Base-by-base conservation (phyloP, 2,329 filamentous ascomycete genomes). In the Sphaerulina populicola region DNA sequence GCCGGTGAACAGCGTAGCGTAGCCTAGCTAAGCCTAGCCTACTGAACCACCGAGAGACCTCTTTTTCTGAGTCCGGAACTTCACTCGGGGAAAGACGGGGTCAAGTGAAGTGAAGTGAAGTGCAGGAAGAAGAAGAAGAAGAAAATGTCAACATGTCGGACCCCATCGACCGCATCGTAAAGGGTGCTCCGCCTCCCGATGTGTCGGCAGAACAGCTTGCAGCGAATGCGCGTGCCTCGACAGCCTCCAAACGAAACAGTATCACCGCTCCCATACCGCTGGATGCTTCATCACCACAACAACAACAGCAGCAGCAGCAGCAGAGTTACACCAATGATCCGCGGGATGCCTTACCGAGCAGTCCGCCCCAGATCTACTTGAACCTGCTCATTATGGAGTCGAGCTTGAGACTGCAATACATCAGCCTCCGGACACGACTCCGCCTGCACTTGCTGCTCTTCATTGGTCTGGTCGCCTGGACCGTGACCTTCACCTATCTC, bases 341-440 rank as follows among this genome's bases (percentile, higher is more conserved):
- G 27, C 79, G 91, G 56, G 83, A 82, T 62, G 82, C 84, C 55
- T 81, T 91, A 12, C 90, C 90, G n/a, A 91, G 86, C 65, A 88
- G 88, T 12, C 90, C 90, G 41, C 88, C 88, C 49, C 93, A 95
- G 75, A 96, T 98, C 66, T 98, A 98, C 72, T 82, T 98, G 63
- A 98, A 98, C 71, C 84, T 98, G 21, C 80, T 98, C 53, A 94
- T 98, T 63, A 86, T 98, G 69, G 93, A 98, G 69, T 89, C 88
- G 44, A 95, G 89, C 4, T 76, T 98, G 33, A 88, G 93, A 58
- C 84, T 88, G 21, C 93, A 98, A 64, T 97, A 94, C 70, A 82
- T 98, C 51, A 87, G 89, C 56, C 78, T 97, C 40, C 86, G 91
- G 53, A 86, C 89, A 42, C 84, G 93, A 38, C 80, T 89, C 43